Evolutionary conservation across 2,329 filamentous ascomycete species (phyloP).

Genomic region (Tympanopsis confertula): DNA sequence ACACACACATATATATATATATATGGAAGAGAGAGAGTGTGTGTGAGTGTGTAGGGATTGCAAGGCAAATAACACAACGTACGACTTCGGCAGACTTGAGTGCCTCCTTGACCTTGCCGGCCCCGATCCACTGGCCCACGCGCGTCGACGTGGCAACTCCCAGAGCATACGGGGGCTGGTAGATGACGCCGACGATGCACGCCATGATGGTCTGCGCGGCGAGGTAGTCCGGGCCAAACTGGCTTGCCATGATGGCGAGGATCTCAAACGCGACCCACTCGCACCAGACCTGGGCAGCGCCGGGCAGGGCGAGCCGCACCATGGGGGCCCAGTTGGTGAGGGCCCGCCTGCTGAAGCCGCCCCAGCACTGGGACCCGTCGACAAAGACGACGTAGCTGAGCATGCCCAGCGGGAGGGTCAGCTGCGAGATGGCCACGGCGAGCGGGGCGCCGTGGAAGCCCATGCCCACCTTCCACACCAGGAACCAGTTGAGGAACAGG

Average conservation of each 20-base stretch:
- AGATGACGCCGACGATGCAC: neutral
- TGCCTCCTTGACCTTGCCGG: neutral
- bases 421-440: slow-evolving; percentile 66
- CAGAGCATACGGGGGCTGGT: neutral
- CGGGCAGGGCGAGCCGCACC: neutral
- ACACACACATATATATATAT: no score
- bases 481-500: slow-evolving; percentile 65
- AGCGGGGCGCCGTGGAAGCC: slow-evolving; percentile 73
- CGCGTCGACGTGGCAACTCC: neutral
- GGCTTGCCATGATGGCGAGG: neutral
- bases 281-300: neutral
- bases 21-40: no score
- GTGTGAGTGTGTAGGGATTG: no score
- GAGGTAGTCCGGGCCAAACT: neutral
- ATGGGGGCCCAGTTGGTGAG: slow-evolving; percentile 55
- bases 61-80: no score
- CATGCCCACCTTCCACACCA: slow-evolving; percentile 60
- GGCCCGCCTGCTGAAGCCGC: slow-evolving; percentile 60
- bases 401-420: slow-evolving; percentile 60
- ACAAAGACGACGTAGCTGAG: slow-evolving; percentile 64
- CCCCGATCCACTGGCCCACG: neutral
- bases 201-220: neutral
- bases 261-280: neutral
- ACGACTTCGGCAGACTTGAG: no score
- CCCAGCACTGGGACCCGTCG: slow-evolving; percentile 68